Evolutionary conservation across 106 monocot species (phyloP), one percentile per base, ranked within the genome.

Genomic region (Dendrobium huoshanense): DNA sequence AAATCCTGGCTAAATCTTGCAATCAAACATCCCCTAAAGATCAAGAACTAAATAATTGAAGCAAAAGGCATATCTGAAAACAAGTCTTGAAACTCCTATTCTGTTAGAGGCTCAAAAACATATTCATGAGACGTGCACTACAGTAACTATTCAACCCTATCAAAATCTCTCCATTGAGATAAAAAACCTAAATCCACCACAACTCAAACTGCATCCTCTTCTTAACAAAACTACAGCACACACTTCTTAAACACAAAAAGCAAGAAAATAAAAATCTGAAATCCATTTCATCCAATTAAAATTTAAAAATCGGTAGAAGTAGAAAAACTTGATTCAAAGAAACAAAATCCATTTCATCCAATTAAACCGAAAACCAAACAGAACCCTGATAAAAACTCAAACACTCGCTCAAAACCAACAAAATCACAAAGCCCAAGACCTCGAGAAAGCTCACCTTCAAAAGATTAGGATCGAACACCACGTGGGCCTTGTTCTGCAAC

Each of bases 401-500:
- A 41, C 19, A 10, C 42, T 9, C 74, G 2, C 15, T 19, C 17
- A 18, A 41, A 43, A 27, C 27, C 7, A 74, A 72, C 18, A 16
- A 41, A 44, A 75, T 9, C 41, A 41, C 44, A 0, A 9, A 75
- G 15, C 10, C 3, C 13, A 75, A 42, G 64, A 25, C n/a, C 5
- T 27, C 20, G 25, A 76, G 27, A 31, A 72, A 72, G 4, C 77
- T 70, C 7, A 83, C 83, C 83, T 79, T 78, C 6, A 59, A 78
- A 2, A 42, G 29, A 73, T 56, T 25, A 2, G 83, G 83, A 47
- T 83, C 83, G 27, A 83, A 78, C n/a, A 78, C 59, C 55, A 83
- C 83, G 42, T 49, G 72, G 6, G 83, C 83, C 74, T 83, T 83
- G 74, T 79, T 83, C 83, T 83, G 83, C 17, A 83, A 37, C 10